Evolutionary conservation across 169 alveolate species (phyloP).

Genomic region (Eimeria tenella): DNA sequence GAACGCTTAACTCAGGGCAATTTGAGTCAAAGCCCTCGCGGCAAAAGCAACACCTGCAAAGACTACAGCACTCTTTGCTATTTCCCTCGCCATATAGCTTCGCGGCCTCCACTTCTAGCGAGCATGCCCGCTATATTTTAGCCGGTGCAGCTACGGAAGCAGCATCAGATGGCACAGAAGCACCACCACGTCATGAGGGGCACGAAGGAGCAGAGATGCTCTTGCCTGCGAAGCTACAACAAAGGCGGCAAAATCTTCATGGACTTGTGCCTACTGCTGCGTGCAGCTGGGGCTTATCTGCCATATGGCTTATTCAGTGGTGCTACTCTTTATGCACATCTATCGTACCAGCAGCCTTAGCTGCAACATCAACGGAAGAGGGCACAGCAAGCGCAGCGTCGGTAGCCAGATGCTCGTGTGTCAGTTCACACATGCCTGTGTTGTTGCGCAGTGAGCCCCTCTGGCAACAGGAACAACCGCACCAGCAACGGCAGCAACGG

Average conservation of each 20-base stretch:
- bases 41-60: background rate
- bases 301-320: conserved; percentile 11
- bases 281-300: conserved; percentile 26
- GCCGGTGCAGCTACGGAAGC: conserved; percentile 9
- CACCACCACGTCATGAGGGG: background rate
- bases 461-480: background rate
- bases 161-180: conserved; percentile 3
- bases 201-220: too few relatives aligned
- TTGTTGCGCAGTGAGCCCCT: conserved; percentile 16
- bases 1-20: background rate
- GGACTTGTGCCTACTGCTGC: conserved; percentile 19
- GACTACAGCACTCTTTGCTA: background rate
- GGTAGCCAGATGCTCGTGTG: background rate
- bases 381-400: background rate
- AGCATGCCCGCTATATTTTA: background rate
- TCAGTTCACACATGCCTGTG: conserved; percentile 23
- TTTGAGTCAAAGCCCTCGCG: background rate
- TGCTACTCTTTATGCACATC: conserved; percentile 13
- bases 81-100: background rate
- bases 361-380: background rate
- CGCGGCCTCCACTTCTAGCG: background rate
- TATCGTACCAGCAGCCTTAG: background rate
- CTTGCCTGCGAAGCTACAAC: too few relatives aligned
- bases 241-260: background rate
- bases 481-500: background rate